Base-by-base conservation (phyloP, 176 grass and related monocot genomes). In the Puya raimondii region DNA sequence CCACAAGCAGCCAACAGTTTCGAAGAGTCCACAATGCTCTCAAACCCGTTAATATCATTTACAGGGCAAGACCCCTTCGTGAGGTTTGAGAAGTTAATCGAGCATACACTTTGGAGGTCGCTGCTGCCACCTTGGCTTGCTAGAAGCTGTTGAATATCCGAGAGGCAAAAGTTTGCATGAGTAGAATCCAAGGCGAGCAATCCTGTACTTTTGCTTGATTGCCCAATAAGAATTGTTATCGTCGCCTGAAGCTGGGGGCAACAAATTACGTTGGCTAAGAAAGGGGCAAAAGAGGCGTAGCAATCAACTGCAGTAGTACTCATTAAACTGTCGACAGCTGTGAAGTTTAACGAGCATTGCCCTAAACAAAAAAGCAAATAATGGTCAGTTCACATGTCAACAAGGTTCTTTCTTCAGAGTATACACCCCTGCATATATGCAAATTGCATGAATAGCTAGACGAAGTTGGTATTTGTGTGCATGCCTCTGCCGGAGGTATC, bases 171-270 rank as follows among this genome's bases (percentile, higher is more conserved):
- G 66, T 79, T 88, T 68, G 94, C 94, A 20, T 86, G 77, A 11
- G 78, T 67, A n/a, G 84, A 75, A 80, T 90, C 86, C 75, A 99
- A 77, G 0, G 94, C 80, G 8, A 99, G 94, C 67, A 79, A 42
- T 1, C 94, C 89, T 0, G 94, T 90, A 73, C 84, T 79, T 80
- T 87, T 87, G 82, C 89, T 99, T 2, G 89, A 92, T 81, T 92
- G 94, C 0, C 89, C 94, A 56, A 99, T 99, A 42, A 99, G 84
- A 74, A 99, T 93, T 12, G 82, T 80, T 57, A 99, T 77, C 14
- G 79, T 97, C 10, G 94, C 86, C 74, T 92, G 84, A 6, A 97
- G 85, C 85, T 97, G 94, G 1, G 94, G 94, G 66, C 94, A 97
- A 66, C 94, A 97, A 47, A 97, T 90, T 54, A 97, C 93, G 72